Conservation (phyloP, 2,329 filamentous ascomycete species). For the Calonectria hongkongensis region DNA sequence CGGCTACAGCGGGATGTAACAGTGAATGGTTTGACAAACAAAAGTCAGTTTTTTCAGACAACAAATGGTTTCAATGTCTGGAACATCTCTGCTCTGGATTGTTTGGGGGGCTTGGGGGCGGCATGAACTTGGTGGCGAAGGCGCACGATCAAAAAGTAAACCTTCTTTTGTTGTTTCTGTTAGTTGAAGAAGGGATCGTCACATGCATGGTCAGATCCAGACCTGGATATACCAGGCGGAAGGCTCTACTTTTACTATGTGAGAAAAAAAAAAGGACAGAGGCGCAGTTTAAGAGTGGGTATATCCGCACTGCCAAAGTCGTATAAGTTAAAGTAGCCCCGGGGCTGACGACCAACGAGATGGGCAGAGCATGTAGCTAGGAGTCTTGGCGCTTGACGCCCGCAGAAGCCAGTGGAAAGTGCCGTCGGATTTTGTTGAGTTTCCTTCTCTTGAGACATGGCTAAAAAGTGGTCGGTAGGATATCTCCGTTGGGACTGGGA, state of each 20-base stretch:
- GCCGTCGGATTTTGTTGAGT: slow-evolving; percentile 1
- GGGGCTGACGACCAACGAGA: slow-evolving; percentile 8
- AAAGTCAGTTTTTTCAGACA: background rate
- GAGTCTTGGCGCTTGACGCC: background rate
- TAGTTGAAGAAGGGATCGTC: slow-evolving; percentile 5
- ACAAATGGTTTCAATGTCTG: background rate
- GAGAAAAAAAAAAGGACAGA: background rate
- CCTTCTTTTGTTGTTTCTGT: background rate
- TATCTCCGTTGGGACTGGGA: slow-evolving; percentile 10
- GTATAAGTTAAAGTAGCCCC: background rate
- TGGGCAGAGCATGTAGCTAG: slow-evolving; percentile 1
- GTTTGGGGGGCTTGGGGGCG: background rate
- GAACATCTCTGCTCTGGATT: background rate
- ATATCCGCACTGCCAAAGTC: background rate
- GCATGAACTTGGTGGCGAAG: slow-evolving; percentile 10
- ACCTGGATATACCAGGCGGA: background rate
- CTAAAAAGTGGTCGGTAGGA: background rate
- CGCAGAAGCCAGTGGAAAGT: background rate
- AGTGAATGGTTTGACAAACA: background rate
- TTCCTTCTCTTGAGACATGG: background rate
- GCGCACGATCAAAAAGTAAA: slow-evolving; percentile 5
- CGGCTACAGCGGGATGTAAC: slow-evolving; percentile 18
- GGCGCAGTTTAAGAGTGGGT: slow-evolving; percentile 6
- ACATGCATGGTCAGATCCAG: slow-evolving; percentile 8
- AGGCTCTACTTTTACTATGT: background rate